Percentiles rank a stretch among this genome's conserved stretches.
phyloP scores from a whole-genome alignment of 768 basidiomycete genomes.

The Paxillus ammoniavirescens region DNA sequence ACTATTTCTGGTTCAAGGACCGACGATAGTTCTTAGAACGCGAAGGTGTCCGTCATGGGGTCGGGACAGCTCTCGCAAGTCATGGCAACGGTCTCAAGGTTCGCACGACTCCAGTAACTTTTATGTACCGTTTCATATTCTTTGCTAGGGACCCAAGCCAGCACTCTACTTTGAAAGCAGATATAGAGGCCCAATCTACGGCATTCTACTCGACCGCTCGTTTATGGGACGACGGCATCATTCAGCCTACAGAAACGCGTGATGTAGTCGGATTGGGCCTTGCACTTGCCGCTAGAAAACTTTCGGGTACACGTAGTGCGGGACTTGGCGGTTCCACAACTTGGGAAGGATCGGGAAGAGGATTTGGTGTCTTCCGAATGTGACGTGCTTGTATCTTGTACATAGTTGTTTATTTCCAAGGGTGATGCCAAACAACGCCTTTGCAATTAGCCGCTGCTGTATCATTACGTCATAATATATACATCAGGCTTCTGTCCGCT shows the following conservation, averaged over 20 bases:
- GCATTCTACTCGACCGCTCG: slow-evolving; percentile 87
- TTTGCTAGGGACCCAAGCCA: slow-evolving; percentile 69
- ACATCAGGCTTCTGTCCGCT: no score
- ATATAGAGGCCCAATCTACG: slow-evolving; percentile 87
- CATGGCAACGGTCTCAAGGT: slow-evolving; percentile 89
- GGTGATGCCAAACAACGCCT: slow-evolving; percentile 22
- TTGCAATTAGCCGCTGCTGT: neutral
- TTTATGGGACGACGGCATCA: slow-evolving; percentile 94
- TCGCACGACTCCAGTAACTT: slow-evolving; percentile 18
- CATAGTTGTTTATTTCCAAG: slow-evolving; percentile 21
- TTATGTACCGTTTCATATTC: neutral
- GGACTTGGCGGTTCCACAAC: slow-evolving; percentile 39
- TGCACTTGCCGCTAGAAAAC: slow-evolving; percentile 63
- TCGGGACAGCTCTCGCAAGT: slow-evolving; percentile 90
- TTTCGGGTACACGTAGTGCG: slow-evolving; percentile 14
- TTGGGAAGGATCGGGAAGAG: slow-evolving; percentile 69
- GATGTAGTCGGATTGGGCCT: slow-evolving; percentile 88
- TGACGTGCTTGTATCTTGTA: slow-evolving; percentile 42
- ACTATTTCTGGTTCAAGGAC: slow-evolving; percentile 5
- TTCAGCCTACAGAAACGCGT: slow-evolving; percentile 84
- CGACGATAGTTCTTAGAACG: slow-evolving; percentile 51
- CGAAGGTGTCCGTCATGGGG: slow-evolving; percentile 95
- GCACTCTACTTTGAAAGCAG: slow-evolving; percentile 67
- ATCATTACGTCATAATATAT: neutral
- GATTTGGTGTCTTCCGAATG: slow-evolving; percentile 94